Percentiles rank a stretch among this genome's conserved stretches.
These are phyloP conservation scores for Pichia sp. DNA, from an alignment of 1,139 yeast species.

Conservation along the genomic window DNA sequence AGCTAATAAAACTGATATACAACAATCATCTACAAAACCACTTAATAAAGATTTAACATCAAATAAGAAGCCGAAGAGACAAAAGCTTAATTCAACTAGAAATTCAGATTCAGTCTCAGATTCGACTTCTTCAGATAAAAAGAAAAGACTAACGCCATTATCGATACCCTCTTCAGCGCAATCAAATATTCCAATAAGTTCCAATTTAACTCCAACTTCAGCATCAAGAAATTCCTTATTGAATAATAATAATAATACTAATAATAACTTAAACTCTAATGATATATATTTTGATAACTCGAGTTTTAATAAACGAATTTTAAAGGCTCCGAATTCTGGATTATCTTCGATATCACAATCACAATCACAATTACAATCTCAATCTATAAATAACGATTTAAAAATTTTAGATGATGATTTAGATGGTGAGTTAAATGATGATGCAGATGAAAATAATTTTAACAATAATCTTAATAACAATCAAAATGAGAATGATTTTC, in stretches of 20 bases:
- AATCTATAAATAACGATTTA: background rate
- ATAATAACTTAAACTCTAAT: background rate
- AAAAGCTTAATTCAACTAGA: no score
- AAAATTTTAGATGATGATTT: conserved; percentile 2
- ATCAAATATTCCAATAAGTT: background rate
- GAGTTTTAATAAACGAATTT: conserved; percentile 13
- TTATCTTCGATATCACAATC: background rate
- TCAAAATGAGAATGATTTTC: conserved; percentile 1
- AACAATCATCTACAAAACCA: conserved; percentile 26
- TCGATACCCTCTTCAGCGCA: background rate
- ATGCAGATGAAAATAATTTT: conserved; percentile 1
- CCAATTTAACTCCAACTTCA: conserved; percentile 2
- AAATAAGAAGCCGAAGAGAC: conserved; percentile 33
- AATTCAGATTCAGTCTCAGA: no score
- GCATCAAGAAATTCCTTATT: conserved; percentile 5
- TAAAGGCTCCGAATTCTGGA: conserved; percentile 21
- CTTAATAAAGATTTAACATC: conserved; percentile 35
- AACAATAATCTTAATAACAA: background rate
- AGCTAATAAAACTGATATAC: conserved; percentile 31
- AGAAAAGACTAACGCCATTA: background rate
- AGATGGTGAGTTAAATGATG: conserved; percentile 7
- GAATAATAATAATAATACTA: conserved; percentile 2
- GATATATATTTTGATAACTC: background rate
- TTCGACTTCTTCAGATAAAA: background rate
- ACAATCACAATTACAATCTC: background rate